phyloP scores from a whole-genome alignment of 83 land plant species.

The Diphasiastrum complanatum region DNA sequence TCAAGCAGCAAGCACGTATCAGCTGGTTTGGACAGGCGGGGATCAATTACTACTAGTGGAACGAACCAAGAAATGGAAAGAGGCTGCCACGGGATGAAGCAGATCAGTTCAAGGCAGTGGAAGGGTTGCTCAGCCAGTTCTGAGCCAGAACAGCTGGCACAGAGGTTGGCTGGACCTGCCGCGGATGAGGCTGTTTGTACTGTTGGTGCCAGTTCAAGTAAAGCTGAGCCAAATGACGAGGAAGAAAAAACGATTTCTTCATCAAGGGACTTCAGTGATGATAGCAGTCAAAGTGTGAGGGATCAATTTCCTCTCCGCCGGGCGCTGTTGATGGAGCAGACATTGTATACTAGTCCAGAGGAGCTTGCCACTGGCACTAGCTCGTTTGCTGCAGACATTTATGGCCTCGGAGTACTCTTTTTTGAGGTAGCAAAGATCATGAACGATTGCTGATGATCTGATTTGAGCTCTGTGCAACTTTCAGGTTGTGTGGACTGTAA shows the following conservation, averaged over 20 bases:
- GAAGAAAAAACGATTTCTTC: background rate
- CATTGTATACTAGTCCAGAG: slow-evolving; percentile 13
- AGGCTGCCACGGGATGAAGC: too few relatives aligned
- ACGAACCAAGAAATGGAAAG: background rate
- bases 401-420: slow-evolving; percentile 10
- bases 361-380: slow-evolving; percentile 5
- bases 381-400: slow-evolving; percentile 3
- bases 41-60: background rate
- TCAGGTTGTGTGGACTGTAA: too few relatives aligned
- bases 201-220: background rate
- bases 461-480: too few relatives aligned
- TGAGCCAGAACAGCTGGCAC: background rate
- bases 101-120: background rate
- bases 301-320: background rate
- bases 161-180: background rate
- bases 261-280: too few relatives aligned
- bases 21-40: background rate
- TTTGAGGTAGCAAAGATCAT: too few relatives aligned
- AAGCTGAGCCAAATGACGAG: background rate
- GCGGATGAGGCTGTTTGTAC: background rate
- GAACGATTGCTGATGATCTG: too few relatives aligned
- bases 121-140: background rate
- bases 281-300: background rate
- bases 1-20: too few relatives aligned
- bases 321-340: background rate